A percentile compares a stretch with the other conserved stretches of the same genome.
Conservation (phyloP, 1,139 yeast genomes). For the Blastobotrys malaysiensis region DNA sequence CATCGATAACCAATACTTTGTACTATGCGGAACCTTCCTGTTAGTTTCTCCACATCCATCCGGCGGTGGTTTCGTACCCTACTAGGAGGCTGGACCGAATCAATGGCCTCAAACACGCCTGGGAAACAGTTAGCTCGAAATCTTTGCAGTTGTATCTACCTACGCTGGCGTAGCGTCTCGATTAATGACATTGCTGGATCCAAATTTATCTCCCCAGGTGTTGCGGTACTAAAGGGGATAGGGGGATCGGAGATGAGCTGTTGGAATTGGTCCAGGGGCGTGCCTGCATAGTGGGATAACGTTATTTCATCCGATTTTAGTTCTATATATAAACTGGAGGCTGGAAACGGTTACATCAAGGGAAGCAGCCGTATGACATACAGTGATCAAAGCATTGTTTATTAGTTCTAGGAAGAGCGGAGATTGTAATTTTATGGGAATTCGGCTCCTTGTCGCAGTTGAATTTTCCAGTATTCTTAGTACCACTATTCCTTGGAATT, state of each 20-base stretch:
- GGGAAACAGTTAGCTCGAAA: neutral
- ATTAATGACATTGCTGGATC: conserved; percentile 15
- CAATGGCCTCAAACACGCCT: conserved; percentile 29
- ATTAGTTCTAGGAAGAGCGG: no score
- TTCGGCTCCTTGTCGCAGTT: no score
- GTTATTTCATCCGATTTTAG: neutral
- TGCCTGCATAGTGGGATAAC: neutral
- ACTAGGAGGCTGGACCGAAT: conserved; percentile 33
- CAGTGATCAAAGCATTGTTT: no score
- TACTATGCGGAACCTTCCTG: conserved; percentile 28
- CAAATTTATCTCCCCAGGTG: neutral
- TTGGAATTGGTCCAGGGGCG: neutral
- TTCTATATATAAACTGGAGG: no score
- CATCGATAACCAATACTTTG: conserved; percentile 40
- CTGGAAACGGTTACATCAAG: no score
- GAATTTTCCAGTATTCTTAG: no score
- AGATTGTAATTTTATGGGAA: no score
- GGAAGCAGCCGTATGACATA: no score
- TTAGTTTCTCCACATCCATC: neutral
- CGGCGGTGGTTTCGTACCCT: conserved; percentile 19
- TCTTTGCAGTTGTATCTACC: conserved; percentile 7
- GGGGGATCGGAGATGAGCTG: conserved; percentile 2
- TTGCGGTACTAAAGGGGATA: neutral
- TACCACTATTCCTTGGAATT: no score
- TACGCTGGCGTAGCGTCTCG: conserved; percentile 20